These are phyloP conservation scores for Leccinum truebloodii DNA, from an alignment of 768 basidiomycete species.

Conservation along the genomic window DNA sequence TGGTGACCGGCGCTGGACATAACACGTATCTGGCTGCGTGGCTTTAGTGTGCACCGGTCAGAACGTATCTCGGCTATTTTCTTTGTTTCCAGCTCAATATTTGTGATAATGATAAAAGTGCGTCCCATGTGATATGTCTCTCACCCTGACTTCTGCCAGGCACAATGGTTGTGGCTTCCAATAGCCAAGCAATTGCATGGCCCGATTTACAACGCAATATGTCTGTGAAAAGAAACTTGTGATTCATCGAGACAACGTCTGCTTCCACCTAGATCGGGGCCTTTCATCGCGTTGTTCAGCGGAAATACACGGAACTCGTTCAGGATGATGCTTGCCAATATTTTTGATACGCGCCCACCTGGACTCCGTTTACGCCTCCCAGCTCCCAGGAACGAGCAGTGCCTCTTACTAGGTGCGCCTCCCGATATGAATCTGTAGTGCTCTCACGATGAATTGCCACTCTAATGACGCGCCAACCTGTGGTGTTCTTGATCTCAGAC, in stretches of 20 bases:
- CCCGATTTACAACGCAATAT: neutral
- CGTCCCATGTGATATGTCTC: neutral
- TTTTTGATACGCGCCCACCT: neutral
- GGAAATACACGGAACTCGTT: neutral
- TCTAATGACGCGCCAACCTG: neutral
- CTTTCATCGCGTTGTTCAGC: neutral
- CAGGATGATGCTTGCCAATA: neutral
- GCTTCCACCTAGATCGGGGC: neutral
- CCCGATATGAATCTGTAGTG: neutral
- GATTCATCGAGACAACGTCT: neutral
- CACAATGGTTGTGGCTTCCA: neutral
- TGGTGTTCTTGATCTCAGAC: neutral
- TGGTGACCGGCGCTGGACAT: neutral
- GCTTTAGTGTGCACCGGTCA: neutral
- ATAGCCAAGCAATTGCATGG: neutral
- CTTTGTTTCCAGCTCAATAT: neutral
- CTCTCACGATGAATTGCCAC: neutral
- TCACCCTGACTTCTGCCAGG: neutral
- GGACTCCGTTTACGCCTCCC: neutral
- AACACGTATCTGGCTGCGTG: neutral
- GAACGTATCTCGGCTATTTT: neutral
- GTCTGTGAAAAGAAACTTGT: neutral
- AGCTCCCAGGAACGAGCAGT: neutral
- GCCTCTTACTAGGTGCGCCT: neutral
- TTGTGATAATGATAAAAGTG: neutral